These are phyloP conservation scores for Pythium rishiriense DNA, from an alignment of 352 stramenopile species.

Conservation along the genomic window DNA sequence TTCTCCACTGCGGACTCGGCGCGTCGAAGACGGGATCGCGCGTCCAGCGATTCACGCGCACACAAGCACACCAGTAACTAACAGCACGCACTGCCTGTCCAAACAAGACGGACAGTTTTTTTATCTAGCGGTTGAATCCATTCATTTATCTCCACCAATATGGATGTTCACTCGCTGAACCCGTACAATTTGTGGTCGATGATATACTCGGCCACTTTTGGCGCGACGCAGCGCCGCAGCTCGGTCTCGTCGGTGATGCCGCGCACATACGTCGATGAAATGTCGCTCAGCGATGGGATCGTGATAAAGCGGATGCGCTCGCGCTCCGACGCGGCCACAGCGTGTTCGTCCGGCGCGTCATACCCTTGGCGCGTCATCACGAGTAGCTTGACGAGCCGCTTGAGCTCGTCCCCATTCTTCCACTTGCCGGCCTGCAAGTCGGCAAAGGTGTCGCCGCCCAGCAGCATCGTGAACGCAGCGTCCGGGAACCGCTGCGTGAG, in stretches of 20 bases:
- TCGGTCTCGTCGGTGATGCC: slow-evolving; percentile 33
- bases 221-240: slow-evolving; percentile 47
- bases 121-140: neutral
- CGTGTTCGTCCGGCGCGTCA: slow-evolving; percentile 25
- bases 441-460: slow-evolving; percentile 83
- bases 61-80: slow-evolving; percentile 18
- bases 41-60: slow-evolving; percentile 58
- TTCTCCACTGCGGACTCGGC: slow-evolving; percentile 47
- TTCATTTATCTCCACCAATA: neutral
- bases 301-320: slow-evolving; percentile 50
- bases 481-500: slow-evolving; percentile 46
- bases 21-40: slow-evolving; percentile 34
- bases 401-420: slow-evolving; percentile 79
- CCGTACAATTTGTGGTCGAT: slow-evolving; percentile 68
- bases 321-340: neutral
- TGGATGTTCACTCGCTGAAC: slow-evolving; percentile 40
- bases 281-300: slow-evolving; percentile 61
- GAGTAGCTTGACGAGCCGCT: slow-evolving; percentile 62
- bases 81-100: no score
- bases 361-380: slow-evolving; percentile 73
- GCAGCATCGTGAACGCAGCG: slow-evolving; percentile 67
- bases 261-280: slow-evolving; percentile 75
- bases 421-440: slow-evolving; percentile 85
- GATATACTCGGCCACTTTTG: slow-evolving; percentile 78
- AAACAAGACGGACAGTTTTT: neutral